Evolutionary conservation across 352 stramenopile genomes (phyloP), one percentile per base, ranked within the genome.

Genomic region (Phytophthora cactorum): DNA sequence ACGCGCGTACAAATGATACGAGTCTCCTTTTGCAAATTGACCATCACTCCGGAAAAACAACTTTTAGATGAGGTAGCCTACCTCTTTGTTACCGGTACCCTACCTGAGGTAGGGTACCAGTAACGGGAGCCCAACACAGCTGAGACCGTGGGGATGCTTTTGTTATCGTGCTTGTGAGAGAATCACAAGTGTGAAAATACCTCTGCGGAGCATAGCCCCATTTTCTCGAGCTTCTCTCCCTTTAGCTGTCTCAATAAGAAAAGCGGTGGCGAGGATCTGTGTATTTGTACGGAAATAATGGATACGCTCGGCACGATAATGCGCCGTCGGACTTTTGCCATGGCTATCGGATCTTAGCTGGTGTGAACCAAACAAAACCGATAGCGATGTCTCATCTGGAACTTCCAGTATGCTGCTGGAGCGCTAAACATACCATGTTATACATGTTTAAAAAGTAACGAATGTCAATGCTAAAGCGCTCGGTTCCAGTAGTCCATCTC

Each of bases 61-160:
- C 36, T 43, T 22, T 22, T 22, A 22, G 22, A 22, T 22, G 22
- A 22, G 22, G 22, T 22, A 22, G 22, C 22, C 22, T 22, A 22
- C 22, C 22, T 22, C 22, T 22, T 22, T 22, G 22, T 1, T 22
- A 22, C 22, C 22, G 22, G 22, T 34, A 34, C 29, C 29, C 4
- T 8, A 34, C 29, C 2, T 10, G 1, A 12, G 88, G 75, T 89
- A 89, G 52, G 90, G 96, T 57, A 14, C 0, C 4, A 4, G 22
- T 22, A 45, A 22, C 5, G 34, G 22, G 22, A 22, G 22, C 22
- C 34, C 34, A 39, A 17, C 36, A 43, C 36, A 43, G 36, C 36
- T 43, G 36, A 43, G 36, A 43, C 36, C 36, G 12, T 43, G 36
- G 12, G 36, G 12, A 17, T 34, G 10, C 10, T n/a, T 43, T 43